Evolutionary conservation across 805 yeast genomes (phyloP), one percentile per base, ranked within the genome.

Genomic region (Hanseniaspora vineae): DNA sequence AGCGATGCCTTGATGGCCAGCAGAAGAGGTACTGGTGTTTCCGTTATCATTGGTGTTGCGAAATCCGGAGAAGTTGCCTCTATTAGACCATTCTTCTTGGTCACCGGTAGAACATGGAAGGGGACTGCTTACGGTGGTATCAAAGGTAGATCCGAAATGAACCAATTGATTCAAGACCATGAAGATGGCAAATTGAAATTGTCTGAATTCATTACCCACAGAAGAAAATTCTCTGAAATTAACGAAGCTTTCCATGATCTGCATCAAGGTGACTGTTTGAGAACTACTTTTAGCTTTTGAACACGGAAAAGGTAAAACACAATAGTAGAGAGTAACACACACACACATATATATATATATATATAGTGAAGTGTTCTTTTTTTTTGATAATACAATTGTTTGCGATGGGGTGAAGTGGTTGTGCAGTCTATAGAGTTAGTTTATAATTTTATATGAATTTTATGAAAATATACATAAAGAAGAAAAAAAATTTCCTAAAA

Each of bases 41-140:
- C 96, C 19, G 76, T 90, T 57, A 73, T 92, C 59, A 92, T 92
- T 63, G 98, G 98, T 66, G 99, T 92, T 57, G 99, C 98, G 44
- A 95, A 96, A 56, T 95, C 97, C 39, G 99, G 98, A 55, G 75
- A 88, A 69, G 97, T 92, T 71, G 89, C 94, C 54, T 69, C 95
- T 50, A 92, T 97, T 44, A 80, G 97, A 70, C 98, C 99, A 52
- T 92, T 92, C 85, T 97, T 90, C 73, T 78, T 92, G 67, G 97
- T 92, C 54, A 92, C 97, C 40, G 99, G 99, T 58, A 82, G 98
- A 71, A 95, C 85, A 46, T 90, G 98, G 97, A 84, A 78, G 67
- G 99, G 99, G 59, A 86, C 95, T 61, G 99, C 99, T n/a, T 92
- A 87, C 58, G 99, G 99, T 60, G 98, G 97, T 66, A 88, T 92